Evolutionary conservation across 2,329 filamentous ascomycete genomes (phyloP), one percentile per base, ranked within the genome.

Genomic region (Diaporthe citrichinensis): DNA sequence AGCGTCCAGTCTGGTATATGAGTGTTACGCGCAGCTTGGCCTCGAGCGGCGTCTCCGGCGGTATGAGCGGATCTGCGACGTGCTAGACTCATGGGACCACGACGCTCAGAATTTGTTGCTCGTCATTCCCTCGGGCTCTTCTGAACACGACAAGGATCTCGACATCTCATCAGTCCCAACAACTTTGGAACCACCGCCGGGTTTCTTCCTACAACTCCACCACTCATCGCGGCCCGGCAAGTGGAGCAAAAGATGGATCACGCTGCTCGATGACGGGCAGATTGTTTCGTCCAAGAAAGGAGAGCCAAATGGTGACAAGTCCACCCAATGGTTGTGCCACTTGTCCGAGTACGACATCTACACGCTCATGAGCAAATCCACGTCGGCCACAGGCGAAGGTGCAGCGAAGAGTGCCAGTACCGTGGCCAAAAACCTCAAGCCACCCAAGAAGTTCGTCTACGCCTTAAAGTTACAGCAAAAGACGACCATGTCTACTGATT

Each of bases 341-440:
- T 84, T 98, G 65, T 95, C 94, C 3, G 96, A 98, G 84, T 98
- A 96, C 83, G 96, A 98, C 81, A 94, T 98, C 67, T 98, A 98
- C 84, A 91, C 89, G 1, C 94, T 95, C 2, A 95, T 92, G 7
- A 71, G 62, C 46, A 58, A 73, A 15, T 53, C 68, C 20, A 25
- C 73, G 9, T 57, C 62, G 15, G 12, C 25, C 28, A 57, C 36
- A 28, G n/a, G 12, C 39, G 88, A 91, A 71, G 89, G 91, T 59
- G 92, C 95, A 78, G 85, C 92, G 77, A 88, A 91, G 51, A 49
- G 49, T 20, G 28, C 49, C 6, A 41, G 31, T 20, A 65, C 36
- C 49, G 36, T 71, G 15, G 34, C 55, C n/a, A 94, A 93, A 80
- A 89, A 91, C 78, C 88, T 98, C 72, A 95, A 93, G 80, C 93